phyloP scores from a whole-genome alignment of 495 filamentous ascomycete species.

The Neurospora hispaniola region DNA sequence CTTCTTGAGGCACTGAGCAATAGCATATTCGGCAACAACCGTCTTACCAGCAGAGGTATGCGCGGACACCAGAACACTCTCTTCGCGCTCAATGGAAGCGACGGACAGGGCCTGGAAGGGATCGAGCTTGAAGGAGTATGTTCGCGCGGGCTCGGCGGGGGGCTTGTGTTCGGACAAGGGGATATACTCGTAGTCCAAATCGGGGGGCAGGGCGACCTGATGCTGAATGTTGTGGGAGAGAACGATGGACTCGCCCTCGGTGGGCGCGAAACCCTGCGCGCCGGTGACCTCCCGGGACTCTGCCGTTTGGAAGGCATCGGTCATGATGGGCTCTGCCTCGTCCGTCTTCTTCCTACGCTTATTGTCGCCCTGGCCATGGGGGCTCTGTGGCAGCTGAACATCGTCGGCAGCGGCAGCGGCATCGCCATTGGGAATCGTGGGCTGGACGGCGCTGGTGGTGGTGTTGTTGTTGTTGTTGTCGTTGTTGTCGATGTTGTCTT shows the following conservation, averaged over 20 bases:
- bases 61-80: conserved; percentile 93
- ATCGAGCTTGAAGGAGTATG: conserved; percentile 83
- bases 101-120: conserved; percentile 94
- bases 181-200: conserved; percentile 72
- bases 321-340: conserved; percentile 71
- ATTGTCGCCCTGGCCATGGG: conserved; percentile 24
- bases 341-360: conserved; percentile 71
- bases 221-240: conserved; percentile 96
- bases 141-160: conserved; percentile 71
- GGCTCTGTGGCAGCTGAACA: conserved; percentile 5
- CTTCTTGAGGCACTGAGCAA: conserved; percentile 90
- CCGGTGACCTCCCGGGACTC: conserved; percentile 80
- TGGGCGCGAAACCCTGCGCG: conserved; percentile 65
- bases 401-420: conserved; percentile 6
- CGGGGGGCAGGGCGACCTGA: conserved; percentile 87
- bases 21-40: conserved; percentile 95
- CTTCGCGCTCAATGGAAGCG: conserved; percentile 83
- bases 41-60: conserved; percentile 98
- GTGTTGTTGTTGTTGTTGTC: neutral
- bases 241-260: conserved; percentile 51
- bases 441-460: neutral
- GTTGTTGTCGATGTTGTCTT: neutral
- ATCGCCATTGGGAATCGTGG: conserved; percentile 12
- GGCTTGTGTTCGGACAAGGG: conserved; percentile 85
- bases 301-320: conserved; percentile 92